Evolutionary conservation across 2,329 filamentous ascomycete genomes (phyloP), one percentile per base, ranked within the genome.

Genomic region (Hypoxylon sp.): DNA sequence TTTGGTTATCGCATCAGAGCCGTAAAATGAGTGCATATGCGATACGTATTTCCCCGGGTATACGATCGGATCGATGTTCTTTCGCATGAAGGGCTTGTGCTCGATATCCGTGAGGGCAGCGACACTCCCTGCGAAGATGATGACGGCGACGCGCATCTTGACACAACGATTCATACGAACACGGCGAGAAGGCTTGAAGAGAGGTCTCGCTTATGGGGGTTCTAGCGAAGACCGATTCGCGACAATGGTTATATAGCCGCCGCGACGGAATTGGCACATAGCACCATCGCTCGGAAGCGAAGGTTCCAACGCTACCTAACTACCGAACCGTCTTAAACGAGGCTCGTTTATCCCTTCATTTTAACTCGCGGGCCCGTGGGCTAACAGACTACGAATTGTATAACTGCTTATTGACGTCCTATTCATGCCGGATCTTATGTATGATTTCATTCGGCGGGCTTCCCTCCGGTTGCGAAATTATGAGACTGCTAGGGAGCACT

Each of bases 1-100:
- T 24, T 69, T 69, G 22, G 72, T 74, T 5, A 75, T 48, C 22
- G 63, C 56, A 47, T 75, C 73, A 3, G 73, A 74, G 29, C 73
- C 73, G 42, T 72, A 75, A 56, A 75, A 75, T 1, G 72, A 73
- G 63, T 75, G 73, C 66, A 75, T 65, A 29, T 75, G 73, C 17
- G 72, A 74, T 62, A 71, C 17, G 24, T 67, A 75, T 44, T 58
- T 37, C 29, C 73, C 72, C 14, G 73, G 73, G 44, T 67, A 73
- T 17, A 75, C 72, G 56, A 75, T 75, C 3, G 73, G 73, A 53
- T 75, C 73, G 63, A 75, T 74, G 52, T 75, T 75, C 66, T 75
- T 75, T 53, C 66, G 59, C 73, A 75, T 74, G 51, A 75, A 75
- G 24, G 71, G 71, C 47, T 68, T 71, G 42, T 71, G 60, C 52